Base-by-base conservation (phyloP, 345 rosid genomes). In the Euphorbia tirucalli region DNA sequence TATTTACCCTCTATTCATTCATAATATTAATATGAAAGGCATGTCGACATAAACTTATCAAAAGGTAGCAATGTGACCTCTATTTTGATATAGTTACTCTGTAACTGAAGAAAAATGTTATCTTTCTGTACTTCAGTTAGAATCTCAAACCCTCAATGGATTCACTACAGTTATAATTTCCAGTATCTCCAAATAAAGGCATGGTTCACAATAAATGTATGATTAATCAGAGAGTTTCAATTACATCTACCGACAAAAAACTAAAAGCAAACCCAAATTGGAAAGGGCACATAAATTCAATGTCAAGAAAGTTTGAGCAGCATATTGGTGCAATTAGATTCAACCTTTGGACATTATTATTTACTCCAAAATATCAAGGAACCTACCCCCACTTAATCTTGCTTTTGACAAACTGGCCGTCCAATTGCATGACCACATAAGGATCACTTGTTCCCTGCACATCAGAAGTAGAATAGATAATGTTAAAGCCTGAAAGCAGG, bases 401-500 rank as follows among this genome's bases (percentile, higher is more conserved):
- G 88, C 97, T 95, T 84, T 85, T 92, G 75, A 81, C 88, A 82
- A 88, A 81, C 85, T 92, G 97, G 77, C 93, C 91, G 83, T 90
- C 96, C 85, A 95, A 74, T 72, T 90, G 84, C 90, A 95, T 87
- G 71, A 92, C 84, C 32, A 92, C 91, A 68, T 92, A 90, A 1
- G 97, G 97, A 83, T 95, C 87, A 68, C 93, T 89, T 30, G 92
- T 90, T 78, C 97, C 99, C 96, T 94, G 82, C 46, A 73, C 44
- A 61, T 61, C 72, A 71, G 5, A 60, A 70, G 57, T 32, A 39
- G 43, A 31, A 58, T 22, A 48, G 68, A 46, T 31, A 62, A 11
- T 19, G 7, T 13, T 11, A 52, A 39, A 27, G 7, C 37, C 11
- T 41, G 59, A 37, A 43, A 2, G 71, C 24, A 43, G 11, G 68